Base-by-base conservation (phyloP, 2,329 filamentous ascomycete genomes). In the Aspergillus viridinutans region DNA sequence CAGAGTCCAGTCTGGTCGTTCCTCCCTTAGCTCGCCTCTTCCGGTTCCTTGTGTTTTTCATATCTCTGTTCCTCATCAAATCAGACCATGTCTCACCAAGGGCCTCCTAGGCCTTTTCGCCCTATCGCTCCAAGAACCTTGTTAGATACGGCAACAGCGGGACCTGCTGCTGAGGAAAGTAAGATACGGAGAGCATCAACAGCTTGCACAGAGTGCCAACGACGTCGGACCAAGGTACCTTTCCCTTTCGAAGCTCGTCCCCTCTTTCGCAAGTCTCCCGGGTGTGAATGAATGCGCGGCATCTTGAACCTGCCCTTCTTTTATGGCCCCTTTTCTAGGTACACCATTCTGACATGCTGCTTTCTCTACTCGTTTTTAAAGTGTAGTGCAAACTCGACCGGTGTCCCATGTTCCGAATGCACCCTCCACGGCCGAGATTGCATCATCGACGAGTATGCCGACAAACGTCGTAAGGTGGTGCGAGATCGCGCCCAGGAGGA, bases 131-230 rank as follows among this genome's bases (percentile, higher is more conserved):
- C 71, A 50, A 65, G 70, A 28, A 65, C 62, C 32, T 49, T 58
- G 38, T 53, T 61, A 49, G 61, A 67, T 21, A 52, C 55, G 29
- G 61, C 54, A 42, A 48, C 63, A 10, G 60, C 58, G 40, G 63
- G 58, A 43, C 56, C 54, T 43, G 53, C 55, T 23, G 53, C 64
- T 32, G 72, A 74, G 21, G 72, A 74, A 23, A 58, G 56, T 49
- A 69, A 69, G 50, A 67, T 69, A 49, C 73, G 69, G 55, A 64
- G 72, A 52, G 72, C 71, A 12, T 74, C 72, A 7, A 71, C 69
- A 17, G 72, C 72, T 32, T 75, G 72, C 58, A 64, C 61, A 35
- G 71, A 74, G 59, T 75, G 72, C 60, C 70, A 75, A 59, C 67
- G 62, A 54, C 67, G 71, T 53, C 70, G 72, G 45, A 74, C 70